phyloP scores from a whole-genome alignment of 306 rosid genomes.

The Coriaria nepalensis region DNA sequence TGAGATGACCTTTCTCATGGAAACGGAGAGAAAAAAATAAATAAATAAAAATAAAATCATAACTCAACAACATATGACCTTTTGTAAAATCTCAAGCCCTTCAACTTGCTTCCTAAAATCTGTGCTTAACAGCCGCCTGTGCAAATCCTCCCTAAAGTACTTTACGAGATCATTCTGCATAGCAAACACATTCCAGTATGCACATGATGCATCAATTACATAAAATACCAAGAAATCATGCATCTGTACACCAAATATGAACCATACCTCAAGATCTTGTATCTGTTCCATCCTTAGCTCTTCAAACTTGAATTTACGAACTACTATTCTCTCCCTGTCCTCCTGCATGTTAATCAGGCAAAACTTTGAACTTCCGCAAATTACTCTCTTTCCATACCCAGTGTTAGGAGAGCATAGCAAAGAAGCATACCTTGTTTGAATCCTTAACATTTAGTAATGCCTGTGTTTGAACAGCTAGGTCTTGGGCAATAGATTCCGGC shows the following conservation, averaged over 20 bases:
- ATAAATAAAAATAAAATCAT: conserved; percentile 3
- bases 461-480: conserved; percentile 68
- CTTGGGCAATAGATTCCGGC: conserved; percentile 52
- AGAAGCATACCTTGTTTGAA: conserved; percentile 74
- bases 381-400: conserved; percentile 4
- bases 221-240: background rate
- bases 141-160: conserved; percentile 94
- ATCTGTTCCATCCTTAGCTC: conserved; percentile 89
- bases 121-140: conserved; percentile 75
- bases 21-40: too few species aligned
- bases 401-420: background rate
- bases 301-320: conserved; percentile 85
- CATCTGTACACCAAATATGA: background rate
- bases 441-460: conserved; percentile 78
- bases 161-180: conserved; percentile 85
- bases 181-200: conserved; percentile 11
- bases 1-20: conserved; percentile 11
- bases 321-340: conserved; percentile 85
- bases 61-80: conserved; percentile 26
- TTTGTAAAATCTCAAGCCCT: conserved; percentile 89
- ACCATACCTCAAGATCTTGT: conserved; percentile 91
- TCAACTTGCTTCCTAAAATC: conserved; percentile 98
- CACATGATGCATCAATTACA: conserved; percentile 3
- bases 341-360: conserved; percentile 41
- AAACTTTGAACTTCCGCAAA: conserved; percentile 7